phyloP scores from a whole-genome alignment of 2,329 filamentous ascomycete genomes.

The Daldinia sp. region DNA sequence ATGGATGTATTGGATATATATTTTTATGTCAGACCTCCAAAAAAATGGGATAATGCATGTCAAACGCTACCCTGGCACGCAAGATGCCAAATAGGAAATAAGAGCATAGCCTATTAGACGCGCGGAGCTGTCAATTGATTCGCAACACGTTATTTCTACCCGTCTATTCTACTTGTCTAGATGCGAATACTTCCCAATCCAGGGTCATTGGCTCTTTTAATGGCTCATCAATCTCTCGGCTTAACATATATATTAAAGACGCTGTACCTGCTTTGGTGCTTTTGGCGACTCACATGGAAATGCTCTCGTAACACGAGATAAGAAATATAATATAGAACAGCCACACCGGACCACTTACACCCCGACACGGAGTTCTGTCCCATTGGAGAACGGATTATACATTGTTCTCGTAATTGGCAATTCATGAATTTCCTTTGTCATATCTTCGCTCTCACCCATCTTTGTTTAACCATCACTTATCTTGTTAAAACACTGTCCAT shows the following conservation, averaged over 20 bases:
- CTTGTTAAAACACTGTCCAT: neutral
- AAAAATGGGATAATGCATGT: constrained; percentile 1
- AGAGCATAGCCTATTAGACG: constrained; percentile 2
- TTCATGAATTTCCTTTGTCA: constrained; percentile 2
- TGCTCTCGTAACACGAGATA: constrained; percentile 6
- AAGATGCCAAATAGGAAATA: too few species aligned
- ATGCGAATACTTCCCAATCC: constrained; percentile 12
- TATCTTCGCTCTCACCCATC: neutral
- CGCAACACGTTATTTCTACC: constrained; percentile 1
- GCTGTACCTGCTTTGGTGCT: constrained; percentile 2
- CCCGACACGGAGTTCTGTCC: constrained; percentile 14
- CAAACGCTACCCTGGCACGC: constrained; percentile 29
- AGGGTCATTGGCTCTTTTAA: constrained; percentile 12
- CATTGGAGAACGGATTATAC: neutral
- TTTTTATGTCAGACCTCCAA: neutral
- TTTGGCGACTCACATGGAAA: neutral
- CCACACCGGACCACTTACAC: constrained; percentile 20
- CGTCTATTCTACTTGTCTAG: neutral
- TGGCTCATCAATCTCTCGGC: constrained; percentile 1
- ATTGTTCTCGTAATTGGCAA: neutral
- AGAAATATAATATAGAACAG: neutral
- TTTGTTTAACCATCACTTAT: neutral
- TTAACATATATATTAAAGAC: neutral
- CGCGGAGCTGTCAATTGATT: constrained; percentile 8
- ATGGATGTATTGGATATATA: too few species aligned